Evolutionary conservation across 1,284 basidiomycete species (phyloP), one percentile per base, ranked within the genome.

Genomic region (Heterobasidion occidentale): DNA sequence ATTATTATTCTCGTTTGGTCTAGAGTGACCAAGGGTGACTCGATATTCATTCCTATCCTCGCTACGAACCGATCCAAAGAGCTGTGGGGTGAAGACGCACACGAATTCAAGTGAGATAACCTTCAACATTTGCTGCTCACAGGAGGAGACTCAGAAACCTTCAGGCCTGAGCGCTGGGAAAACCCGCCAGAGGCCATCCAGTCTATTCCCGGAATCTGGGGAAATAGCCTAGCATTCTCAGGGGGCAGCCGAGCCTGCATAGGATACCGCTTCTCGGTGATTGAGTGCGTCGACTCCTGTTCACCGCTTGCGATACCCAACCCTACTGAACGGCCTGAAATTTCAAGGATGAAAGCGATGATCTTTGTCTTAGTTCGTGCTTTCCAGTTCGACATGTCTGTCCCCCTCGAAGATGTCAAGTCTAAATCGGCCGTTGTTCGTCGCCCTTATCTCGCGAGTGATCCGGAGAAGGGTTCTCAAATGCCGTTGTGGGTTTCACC

Each of bases 241-340:
- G 66, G 63, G 6, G 68, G 68, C 17, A 54, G 63, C 4, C 60
- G 62, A 45, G 62, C 66, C 9, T 71, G 69, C 56, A 70, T 71
- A 45, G 77, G 77, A 1, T 78, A 73, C 62, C 69, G 74, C 9
- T 77, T 79, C 58, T 72, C 77, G 6, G 56, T 78, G 14, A 67
- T 70, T 9, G 77, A 78, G 67, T 68, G 54, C 59, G 64, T 65
- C 20, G 9, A 36, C 15, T 7, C 46, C 17, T 12, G 15, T n/a
- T 46, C n/a, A 35, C 9, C 17, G 8, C 15, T 49, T 5, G 36
- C 15, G 34, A 27, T 27, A 27, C 27, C 27, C 27, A 27, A 27
- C 27, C 27, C 27, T 27, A 27, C 27, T 27, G 6, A 27, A 27
- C 27, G 27, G 27, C 7, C 14, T 6, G 42, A 45, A 20, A 11